Conservation (phyloP, 2,329 filamentous ascomycete genomes). For the Curvularia hawaiiensis region DNA sequence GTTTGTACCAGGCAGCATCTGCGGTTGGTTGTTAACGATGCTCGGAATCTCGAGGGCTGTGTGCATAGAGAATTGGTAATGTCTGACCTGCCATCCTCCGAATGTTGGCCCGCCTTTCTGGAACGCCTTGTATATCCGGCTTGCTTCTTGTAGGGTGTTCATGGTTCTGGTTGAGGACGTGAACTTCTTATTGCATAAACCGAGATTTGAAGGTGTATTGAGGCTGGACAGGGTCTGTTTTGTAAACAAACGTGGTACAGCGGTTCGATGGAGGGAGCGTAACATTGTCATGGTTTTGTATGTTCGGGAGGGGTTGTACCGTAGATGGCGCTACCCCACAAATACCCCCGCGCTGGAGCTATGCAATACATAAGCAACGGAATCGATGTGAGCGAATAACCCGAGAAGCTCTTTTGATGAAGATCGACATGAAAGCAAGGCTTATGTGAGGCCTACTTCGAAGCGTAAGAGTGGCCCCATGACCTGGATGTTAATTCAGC, state of each 20-base stretch:
- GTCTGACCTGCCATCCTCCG: conserved; percentile 62
- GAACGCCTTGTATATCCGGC: conserved; percentile 59
- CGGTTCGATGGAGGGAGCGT: conserved; percentile 7
- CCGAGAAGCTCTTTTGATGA: background rate
- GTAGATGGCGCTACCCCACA: conserved; percentile 26
- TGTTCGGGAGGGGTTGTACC: conserved; percentile 7
- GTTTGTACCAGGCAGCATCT: conserved; percentile 37
- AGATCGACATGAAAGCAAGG: background rate
- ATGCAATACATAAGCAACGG: background rate
- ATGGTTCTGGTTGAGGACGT: conserved; percentile 31
- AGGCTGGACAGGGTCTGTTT: background rate
- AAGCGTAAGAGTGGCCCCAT: background rate
- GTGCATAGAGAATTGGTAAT: background rate
- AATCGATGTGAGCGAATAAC: background rate
- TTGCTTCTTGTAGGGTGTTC: conserved; percentile 59
- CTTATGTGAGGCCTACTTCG: background rate
- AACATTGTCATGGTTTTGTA: conserved; percentile 22
- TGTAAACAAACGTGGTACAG: background rate
- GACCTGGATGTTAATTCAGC: background rate
- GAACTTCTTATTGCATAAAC: background rate
- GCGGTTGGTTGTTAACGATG: background rate
- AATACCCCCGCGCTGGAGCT: conserved; percentile 4
- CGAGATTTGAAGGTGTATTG: background rate
- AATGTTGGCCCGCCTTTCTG: conserved; percentile 57
- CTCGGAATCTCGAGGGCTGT: background rate